Percentiles rank a stretch among this genome's conserved stretches.
Evolutionary conservation across 2,329 filamentous ascomycete genomes (phyloP).

Genomic region (Botrytis porri): DNA sequence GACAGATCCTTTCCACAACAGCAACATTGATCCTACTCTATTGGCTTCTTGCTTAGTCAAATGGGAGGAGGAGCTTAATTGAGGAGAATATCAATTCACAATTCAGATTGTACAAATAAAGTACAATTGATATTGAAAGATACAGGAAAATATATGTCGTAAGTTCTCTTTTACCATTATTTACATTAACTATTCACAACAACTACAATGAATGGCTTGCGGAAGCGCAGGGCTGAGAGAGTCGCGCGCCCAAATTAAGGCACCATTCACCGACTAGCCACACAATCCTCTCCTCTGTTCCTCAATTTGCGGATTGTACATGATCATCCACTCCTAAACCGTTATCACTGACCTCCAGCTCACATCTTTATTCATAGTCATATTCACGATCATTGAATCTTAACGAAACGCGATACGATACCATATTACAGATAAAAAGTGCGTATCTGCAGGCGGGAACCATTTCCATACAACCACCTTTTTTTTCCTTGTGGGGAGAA

Average conservation of each 20-base stretch:
- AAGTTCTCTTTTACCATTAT: not conserved
- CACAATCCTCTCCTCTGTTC: constrained; percentile 13
- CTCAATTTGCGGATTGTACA: constrained; percentile 6
- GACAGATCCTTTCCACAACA: not conserved
- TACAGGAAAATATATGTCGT: not conserved
- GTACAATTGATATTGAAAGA: not conserved
- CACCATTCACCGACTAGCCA: constrained; percentile 13
- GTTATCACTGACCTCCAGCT: constrained; percentile 23
- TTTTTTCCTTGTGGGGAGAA: constrained; percentile 24
- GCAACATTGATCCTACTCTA: not conserved
- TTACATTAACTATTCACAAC: not conserved
- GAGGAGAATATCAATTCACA: not conserved
- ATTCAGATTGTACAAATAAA: not conserved
- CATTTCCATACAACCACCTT: constrained; percentile 5
- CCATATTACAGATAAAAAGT: constrained; percentile 24
- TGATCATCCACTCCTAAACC: constrained; percentile 3
- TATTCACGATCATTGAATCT: constrained; percentile 19
- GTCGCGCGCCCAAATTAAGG: constrained; percentile 13
- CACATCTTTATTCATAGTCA: constrained; percentile 23
- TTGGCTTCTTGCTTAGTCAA: not conserved
- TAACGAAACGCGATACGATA: constrained; percentile 29
- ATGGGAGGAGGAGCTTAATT: not conserved
- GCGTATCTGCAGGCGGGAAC: constrained; percentile 14
- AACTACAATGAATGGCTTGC: not conserved
- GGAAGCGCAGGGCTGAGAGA: constrained; percentile 16